Evolutionary conservation across 2,329 filamentous ascomycete genomes (phyloP), one percentile per base, ranked within the genome.

Genomic region (Colletotrichum lindemuthianum): DNA sequence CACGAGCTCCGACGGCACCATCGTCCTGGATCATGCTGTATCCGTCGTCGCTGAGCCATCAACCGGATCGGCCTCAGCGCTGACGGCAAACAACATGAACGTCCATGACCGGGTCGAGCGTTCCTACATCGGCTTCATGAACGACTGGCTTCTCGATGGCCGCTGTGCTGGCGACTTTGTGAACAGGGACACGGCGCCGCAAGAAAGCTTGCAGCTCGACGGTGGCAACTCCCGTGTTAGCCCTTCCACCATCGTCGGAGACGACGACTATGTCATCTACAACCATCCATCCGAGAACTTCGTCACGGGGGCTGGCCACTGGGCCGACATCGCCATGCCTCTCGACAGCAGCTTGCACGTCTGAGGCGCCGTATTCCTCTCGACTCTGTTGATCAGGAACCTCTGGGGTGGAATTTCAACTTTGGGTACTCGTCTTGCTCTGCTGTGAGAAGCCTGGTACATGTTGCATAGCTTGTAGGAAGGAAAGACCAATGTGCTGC

Each of bases 171-270:
- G 63, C 8, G 58, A 60, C 8, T 43, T 63, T 16, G 59, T 63
- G 36, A 24, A 52, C 51, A 65, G 57, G 40, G 58, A 65, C 24
- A 53, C 39, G 11, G 61, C 63, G 12, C 63, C 63, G 36, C 56
- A 40, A n/a, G 63, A 63, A 24, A 65, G 63, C 47, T 57, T 63
- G 39, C 56, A 48, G 48, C 58, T 63, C 40, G 58, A 52, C 32
- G 39, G 49, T 15, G 44, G 33, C 32, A 45, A 16, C 40, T 65
- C 63, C n/a, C 47, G 36, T 7, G 24, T 43, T 3, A 65, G 63
- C 15, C 59, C 41, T 9, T 45, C 51, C 15, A 65, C 58, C 1
- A 47, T 48, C 10, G 48, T 10, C 47, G 36, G 41, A 2, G 63
- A 65, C 24, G 44, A 44, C 33, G 58, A 65, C 12, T 61, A 57